Evolutionary conservation across 495 filamentous ascomycete species (phyloP).

Genomic region (Neohortaea acidophila): DNA sequence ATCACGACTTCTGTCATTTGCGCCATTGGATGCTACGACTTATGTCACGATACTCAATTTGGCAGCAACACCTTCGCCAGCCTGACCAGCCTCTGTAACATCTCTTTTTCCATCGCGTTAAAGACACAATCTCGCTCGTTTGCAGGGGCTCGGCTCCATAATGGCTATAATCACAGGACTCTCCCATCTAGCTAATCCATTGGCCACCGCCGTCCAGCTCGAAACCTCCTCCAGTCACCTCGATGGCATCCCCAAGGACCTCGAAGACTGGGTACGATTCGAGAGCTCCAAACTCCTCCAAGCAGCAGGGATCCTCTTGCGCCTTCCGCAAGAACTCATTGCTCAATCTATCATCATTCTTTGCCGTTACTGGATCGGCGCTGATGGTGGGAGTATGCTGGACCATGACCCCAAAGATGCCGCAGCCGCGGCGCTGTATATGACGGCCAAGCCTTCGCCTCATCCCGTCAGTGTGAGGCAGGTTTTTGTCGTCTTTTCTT

Average conservation of each 20-base stretch:
- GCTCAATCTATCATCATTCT: slow-evolving; percentile 79
- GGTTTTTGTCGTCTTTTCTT: slow-evolving; percentile 49
- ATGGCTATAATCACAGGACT: slow-evolving; percentile 13
- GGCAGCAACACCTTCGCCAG: no score
- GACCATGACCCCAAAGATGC: slow-evolving; percentile 50
- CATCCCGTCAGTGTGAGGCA: slow-evolving; percentile 61
- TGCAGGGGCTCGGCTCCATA: no score
- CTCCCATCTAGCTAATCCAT: slow-evolving; percentile 60
- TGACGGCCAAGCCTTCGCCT: slow-evolving; percentile 71
- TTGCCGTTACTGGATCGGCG: slow-evolving; percentile 68
- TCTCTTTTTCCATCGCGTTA: no score
- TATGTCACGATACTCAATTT: no score
- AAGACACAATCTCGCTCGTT: no score
- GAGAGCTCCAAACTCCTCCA: slow-evolving; percentile 67
- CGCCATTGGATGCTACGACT: no score
- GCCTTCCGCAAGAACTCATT: slow-evolving; percentile 76
- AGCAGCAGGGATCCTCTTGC: slow-evolving; percentile 69
- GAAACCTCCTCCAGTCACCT: slow-evolving; percentile 48
- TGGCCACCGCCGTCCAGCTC: slow-evolving; percentile 73
- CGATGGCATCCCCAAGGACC: slow-evolving; percentile 57
- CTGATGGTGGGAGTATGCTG: slow-evolving; percentile 46
- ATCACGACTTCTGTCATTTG: no score
- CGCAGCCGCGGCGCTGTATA: slow-evolving; percentile 67
- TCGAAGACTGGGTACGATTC: slow-evolving; percentile 58
- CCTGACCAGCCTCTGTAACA: no score